Base-by-base conservation (phyloP, 148 eudicot genomes). In the Agrostemma githago region DNA sequence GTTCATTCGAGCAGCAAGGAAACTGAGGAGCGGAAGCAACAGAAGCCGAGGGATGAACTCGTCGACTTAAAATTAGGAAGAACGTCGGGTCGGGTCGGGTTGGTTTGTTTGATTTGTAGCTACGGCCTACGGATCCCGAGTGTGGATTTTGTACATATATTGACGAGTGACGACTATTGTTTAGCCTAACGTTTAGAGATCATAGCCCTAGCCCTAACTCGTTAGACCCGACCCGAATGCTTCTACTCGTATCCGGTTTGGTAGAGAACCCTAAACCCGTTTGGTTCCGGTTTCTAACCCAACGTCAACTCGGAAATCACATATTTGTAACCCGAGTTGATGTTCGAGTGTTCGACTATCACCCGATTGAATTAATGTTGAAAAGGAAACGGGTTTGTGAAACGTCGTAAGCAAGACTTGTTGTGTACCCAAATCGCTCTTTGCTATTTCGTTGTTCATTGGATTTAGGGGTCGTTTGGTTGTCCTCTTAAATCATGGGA, bases 1-100 rank as follows among this genome's bases (percentile, higher is more conserved):
- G 41, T 95, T 95, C 72, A 83, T 86, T 57, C 89, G 79, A 6
- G 84, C 90, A 37, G 98, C 98, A 14, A 92, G 87, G 88, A 82
- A 86, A 79, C 81, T 79, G 70, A 85, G 84, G 77, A n/a, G 80
- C 66, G 15, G 80, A 62, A 38, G 75, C 77, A 74, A 59, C 77
- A 60, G 70, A 72, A 62, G 71, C 54, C 73, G 69, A 72, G 79
- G 79, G 62, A 59, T 76, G 73, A 74, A 44, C 16, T 65, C 3
- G n/a, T 57, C 62, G 34, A 26, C 34, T 26, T 26, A 26, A 26
- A 26, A 26, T 26, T 26, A 26, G 34, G 34, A 66, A 65, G 79
- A 71, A 70, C 51, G 34, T 79, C 16, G 67, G 26, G 19, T n/a
- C n/a, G n/a, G n/a, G n/a, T n/a, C n/a, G n/a, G n/a, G n/a, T n/a